Percentiles rank a stretch among this genome's conserved stretches.
These are phyloP conservation scores for Ilyonectria destructans DNA, from an alignment of 2,329 filamentous ascomycete genomes.

Conservation along the genomic window DNA sequence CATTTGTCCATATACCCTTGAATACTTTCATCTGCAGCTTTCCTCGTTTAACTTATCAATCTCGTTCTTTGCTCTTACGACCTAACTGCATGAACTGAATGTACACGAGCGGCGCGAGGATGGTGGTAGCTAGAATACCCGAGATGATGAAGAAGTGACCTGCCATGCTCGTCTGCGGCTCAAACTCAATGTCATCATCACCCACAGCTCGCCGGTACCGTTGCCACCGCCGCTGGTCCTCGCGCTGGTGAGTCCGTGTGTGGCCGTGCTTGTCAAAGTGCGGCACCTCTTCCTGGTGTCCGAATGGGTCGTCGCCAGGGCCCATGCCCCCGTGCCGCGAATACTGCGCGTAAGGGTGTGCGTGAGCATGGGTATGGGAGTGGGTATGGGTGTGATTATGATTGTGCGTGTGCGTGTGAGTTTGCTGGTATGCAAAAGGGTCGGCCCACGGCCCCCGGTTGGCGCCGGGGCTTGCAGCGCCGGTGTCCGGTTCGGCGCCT, in stretches of 20 bases:
- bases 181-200: slow-evolving; percentile 56
- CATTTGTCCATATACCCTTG: not conserved
- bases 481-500: slow-evolving; percentile 25
- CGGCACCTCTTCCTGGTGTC: slow-evolving; percentile 70
- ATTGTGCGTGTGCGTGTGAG: slow-evolving; percentile 1
- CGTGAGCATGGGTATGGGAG: no score
- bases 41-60: slow-evolving; percentile 13
- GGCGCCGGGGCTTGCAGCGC: slow-evolving; percentile 3
- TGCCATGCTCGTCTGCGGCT: slow-evolving; percentile 60
- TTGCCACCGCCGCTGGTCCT: slow-evolving; percentile 66
- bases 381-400: not conserved
- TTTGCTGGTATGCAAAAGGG: slow-evolving; percentile 36
- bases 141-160: slow-evolving; percentile 68
- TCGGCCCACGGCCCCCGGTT: slow-evolving; percentile 45
- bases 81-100: slow-evolving; percentile 56
- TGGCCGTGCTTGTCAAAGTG: slow-evolving; percentile 87
- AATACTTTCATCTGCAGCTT: not conserved
- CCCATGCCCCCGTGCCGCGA: slow-evolving; percentile 68
- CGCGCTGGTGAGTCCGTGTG: slow-evolving; percentile 79
- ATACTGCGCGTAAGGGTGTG: slow-evolving; percentile 4
- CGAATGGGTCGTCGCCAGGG: slow-evolving; percentile 68
- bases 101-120: slow-evolving; percentile 63
- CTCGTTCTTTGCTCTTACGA: slow-evolving; percentile 47
- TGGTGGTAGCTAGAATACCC: slow-evolving; percentile 63
- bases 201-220: slow-evolving; percentile 59